These are phyloP conservation scores for Termitomyces sp. DNA, from an alignment of 768 basidiomycete species.

Conservation along the genomic window DNA sequence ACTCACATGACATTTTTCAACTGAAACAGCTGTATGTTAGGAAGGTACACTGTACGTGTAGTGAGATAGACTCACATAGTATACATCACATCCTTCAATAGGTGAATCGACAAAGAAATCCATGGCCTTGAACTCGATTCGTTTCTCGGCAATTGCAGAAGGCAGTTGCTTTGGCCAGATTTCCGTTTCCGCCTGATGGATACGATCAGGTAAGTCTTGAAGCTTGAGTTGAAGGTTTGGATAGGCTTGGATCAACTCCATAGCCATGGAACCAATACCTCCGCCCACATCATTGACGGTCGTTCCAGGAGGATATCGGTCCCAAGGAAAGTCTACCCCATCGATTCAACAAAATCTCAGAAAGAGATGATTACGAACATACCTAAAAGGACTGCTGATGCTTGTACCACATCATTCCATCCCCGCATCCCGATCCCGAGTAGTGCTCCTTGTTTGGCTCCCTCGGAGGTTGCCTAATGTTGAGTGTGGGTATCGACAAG, in stretches of 20 bases:
- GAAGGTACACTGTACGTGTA: too few species aligned
- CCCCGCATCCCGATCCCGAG: conserved; percentile 26
- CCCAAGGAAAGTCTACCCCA: conserved; percentile 37
- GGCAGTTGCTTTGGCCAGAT: conserved; percentile 30
- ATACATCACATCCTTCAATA: conserved; percentile 29
- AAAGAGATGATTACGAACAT: neutral
- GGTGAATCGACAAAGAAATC: conserved; percentile 35
- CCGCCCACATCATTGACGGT: conserved; percentile 36
- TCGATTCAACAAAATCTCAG: too few species aligned
- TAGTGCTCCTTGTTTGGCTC: conserved; percentile 15
- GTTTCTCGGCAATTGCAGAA: conserved; percentile 26
- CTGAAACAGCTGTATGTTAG: too few species aligned
- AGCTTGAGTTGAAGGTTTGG: conserved; percentile 30
- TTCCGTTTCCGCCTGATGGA: conserved; percentile 24
- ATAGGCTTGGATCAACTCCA: conserved; percentile 26
- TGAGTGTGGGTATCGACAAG: neutral
- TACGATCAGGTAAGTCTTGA: conserved; percentile 29
- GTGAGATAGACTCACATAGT: conserved; percentile 28
- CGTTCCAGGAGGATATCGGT: conserved; percentile 18
- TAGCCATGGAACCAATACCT: conserved; percentile 29
- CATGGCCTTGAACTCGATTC: conserved; percentile 30
- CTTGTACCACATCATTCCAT: conserved; percentile 20
- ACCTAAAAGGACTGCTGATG: conserved; percentile 18
- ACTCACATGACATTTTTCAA: conserved; percentile 31
- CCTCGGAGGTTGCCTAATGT: conserved; percentile 3